A percentile compares a stretch with the other conserved stretches of the same genome.
Conservation (phyloP, 2,329 filamentous ascomycete species). For the Fusarium solani-melongenae region DNA sequence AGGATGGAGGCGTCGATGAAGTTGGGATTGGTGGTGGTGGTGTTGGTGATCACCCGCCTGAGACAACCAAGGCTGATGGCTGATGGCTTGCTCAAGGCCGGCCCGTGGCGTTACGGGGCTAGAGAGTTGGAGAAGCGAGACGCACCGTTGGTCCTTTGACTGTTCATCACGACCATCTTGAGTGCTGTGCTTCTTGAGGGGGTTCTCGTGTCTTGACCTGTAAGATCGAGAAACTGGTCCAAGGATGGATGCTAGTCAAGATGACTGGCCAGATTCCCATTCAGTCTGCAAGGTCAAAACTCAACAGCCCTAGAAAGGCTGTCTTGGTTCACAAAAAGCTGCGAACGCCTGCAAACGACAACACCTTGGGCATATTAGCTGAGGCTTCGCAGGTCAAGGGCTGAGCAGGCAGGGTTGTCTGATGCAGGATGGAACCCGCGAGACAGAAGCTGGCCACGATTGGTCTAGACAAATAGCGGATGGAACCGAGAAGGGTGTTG, state of each 20-base stretch:
- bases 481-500: slow-evolving; percentile 17
- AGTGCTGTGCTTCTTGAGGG: slow-evolving; percentile 11
- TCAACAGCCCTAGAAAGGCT: slow-evolving; percentile 11
- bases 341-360: slow-evolving; percentile 25
- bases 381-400: slow-evolving; percentile 1
- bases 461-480: slow-evolving; percentile 16
- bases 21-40: slow-evolving; percentile 33
- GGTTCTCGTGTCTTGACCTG: slow-evolving; percentile 11
- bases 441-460: slow-evolving; percentile 11
- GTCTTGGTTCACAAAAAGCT: slow-evolving; percentile 16
- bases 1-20: slow-evolving; percentile 29
- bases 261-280: slow-evolving; percentile 1
- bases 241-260: slow-evolving; percentile 5
- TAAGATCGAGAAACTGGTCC: slow-evolving; percentile 8
- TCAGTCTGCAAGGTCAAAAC: slow-evolving; percentile 18
- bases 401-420: slow-evolving; percentile 23
- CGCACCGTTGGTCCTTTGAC: background rate
- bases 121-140: slow-evolving; percentile 14
- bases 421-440: slow-evolving; percentile 9
- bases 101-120: slow-evolving; percentile 27
- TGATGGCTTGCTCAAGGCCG: slow-evolving; percentile 20
- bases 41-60: slow-evolving; percentile 43
- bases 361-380: slow-evolving; percentile 10
- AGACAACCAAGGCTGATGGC: slow-evolving; percentile 40
- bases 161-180: background rate